Evolutionary conservation across 495 filamentous ascomycete genomes (phyloP).

Genomic region (Apiosordaria backusii): DNA sequence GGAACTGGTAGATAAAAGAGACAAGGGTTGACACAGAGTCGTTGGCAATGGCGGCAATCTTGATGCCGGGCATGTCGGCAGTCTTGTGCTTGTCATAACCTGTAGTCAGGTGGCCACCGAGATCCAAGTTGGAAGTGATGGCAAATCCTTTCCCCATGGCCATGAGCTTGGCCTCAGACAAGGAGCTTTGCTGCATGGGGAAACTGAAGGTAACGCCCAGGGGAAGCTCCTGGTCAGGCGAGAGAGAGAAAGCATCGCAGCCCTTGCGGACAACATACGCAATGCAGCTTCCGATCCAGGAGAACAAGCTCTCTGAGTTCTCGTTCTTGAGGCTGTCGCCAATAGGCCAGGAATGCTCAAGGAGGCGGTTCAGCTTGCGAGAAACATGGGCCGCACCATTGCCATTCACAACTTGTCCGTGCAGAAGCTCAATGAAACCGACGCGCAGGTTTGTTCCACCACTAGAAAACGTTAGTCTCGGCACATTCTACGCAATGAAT

Average conservation of each 20-base stretch:
- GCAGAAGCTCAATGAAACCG: conserved; percentile 68
- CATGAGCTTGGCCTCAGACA: conserved; percentile 75
- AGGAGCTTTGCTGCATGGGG: conserved; percentile 73
- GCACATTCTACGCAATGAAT: background rate
- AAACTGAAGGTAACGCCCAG: conserved; percentile 87
- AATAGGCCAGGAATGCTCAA: conserved; percentile 76
- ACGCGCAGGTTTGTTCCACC: conserved; percentile 79
- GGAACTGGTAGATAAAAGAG: conserved; percentile 64
- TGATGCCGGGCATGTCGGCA: conserved; percentile 58
- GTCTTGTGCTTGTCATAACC: conserved; percentile 58
- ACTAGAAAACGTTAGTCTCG: conserved; percentile 26
- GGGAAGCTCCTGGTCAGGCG: conserved; percentile 49
- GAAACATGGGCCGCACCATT: background rate
- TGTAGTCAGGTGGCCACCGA: conserved; percentile 61
- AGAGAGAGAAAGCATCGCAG: conserved; percentile 30
- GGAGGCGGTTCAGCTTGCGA: conserved; percentile 37
- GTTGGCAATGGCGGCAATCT: conserved; percentile 75
- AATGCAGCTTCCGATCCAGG: conserved; percentile 76
- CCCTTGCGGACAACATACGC: conserved; percentile 61
- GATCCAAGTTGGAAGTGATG: conserved; percentile 66
- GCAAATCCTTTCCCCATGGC: conserved; percentile 87
- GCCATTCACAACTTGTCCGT: conserved; percentile 29
- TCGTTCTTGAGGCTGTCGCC: conserved; percentile 74
- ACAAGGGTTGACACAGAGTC: conserved; percentile 78
- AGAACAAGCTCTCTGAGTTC: conserved; percentile 69